These are phyloP conservation scores for Tricholomella constricta DNA, from an alignment of 768 basidiomycete species.

Conservation along the genomic window DNA sequence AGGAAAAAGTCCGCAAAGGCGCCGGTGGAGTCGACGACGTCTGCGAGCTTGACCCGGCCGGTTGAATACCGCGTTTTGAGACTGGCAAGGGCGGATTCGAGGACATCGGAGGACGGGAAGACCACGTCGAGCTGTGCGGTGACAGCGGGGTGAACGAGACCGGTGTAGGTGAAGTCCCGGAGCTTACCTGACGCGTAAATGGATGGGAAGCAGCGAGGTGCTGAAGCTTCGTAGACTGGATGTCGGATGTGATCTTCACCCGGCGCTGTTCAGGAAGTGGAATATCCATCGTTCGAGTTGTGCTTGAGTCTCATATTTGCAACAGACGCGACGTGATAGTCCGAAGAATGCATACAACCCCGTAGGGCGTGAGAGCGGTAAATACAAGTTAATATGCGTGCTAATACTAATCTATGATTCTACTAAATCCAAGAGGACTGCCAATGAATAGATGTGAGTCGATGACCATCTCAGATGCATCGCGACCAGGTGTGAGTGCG, in stretches of 20 bases:
- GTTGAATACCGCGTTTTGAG: conserved; percentile 48
- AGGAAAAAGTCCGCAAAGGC: conserved; percentile 4
- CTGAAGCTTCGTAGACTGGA: conserved; percentile 29
- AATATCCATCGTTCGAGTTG: not conserved
- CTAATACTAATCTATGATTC: conserved; percentile 15
- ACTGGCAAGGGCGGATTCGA: conserved; percentile 40
- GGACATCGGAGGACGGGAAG: conserved; percentile 46
- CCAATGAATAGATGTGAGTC: conserved; percentile 3
- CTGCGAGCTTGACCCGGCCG: conserved; percentile 43
- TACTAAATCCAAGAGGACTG: conserved; percentile 9
- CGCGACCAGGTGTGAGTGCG: not conserved
- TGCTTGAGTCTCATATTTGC: not conserved
- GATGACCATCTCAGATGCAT: not conserved
- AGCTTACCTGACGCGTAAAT: conserved; percentile 51
- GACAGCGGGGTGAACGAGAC: not conserved
- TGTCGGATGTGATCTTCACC: conserved; percentile 20
- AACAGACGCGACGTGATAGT: too few relatives aligned
- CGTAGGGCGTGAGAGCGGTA: not conserved
- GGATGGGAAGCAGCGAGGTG: conserved; percentile 44
- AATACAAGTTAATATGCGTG: conserved; percentile 14
- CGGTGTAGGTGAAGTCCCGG: not conserved
- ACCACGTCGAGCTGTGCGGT: conserved; percentile 44
- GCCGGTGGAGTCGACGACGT: conserved; percentile 32
- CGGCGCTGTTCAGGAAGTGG: conserved; percentile 21
- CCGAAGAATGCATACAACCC: conserved; percentile 14